Conservation (phyloP, 2,329 filamentous ascomycete species). For the Penicillium freii region DNA sequence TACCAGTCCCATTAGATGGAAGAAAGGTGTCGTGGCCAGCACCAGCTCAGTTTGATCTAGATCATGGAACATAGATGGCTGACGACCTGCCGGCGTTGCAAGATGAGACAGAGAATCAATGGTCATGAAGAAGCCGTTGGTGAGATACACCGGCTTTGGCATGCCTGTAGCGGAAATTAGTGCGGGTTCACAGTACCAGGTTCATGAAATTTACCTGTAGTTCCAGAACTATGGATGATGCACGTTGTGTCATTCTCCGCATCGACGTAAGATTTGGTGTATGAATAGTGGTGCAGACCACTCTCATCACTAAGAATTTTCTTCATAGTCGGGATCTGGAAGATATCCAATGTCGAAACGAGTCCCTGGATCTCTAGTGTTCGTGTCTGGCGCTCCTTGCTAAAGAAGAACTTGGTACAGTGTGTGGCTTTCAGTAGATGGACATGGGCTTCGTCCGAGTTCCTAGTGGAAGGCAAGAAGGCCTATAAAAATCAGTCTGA, state of each 20-base stretch:
- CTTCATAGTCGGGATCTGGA: slow-evolving; percentile 9
- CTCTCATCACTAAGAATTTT: slow-evolving; percentile 9
- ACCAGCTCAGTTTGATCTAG: slow-evolving; percentile 13
- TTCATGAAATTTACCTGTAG: slow-evolving; percentile 30
- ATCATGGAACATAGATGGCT: slow-evolving; percentile 8
- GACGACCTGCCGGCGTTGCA: slow-evolving; percentile 17
- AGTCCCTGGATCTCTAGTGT: slow-evolving; percentile 41
- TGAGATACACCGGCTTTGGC: slow-evolving; percentile 33
- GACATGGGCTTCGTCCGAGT: slow-evolving; percentile 20
- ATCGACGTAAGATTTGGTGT: slow-evolving; percentile 21
- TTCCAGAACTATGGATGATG: slow-evolving; percentile 41
- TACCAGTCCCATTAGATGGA: slow-evolving; percentile 31
- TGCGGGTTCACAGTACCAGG: slow-evolving; percentile 13
- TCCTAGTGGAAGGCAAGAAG: slow-evolving; percentile 23
- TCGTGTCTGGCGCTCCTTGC: slow-evolving; percentile 23
- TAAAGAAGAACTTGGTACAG: slow-evolving; percentile 29
- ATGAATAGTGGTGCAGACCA: slow-evolving; percentile 19
- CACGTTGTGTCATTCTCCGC: slow-evolving; percentile 24
- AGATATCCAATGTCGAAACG: slow-evolving; percentile 9
- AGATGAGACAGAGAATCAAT: slow-evolving; percentile 12
- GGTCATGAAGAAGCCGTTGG: slow-evolving; percentile 26
- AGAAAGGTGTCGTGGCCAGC: slow-evolving; percentile 25
- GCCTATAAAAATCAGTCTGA: slow-evolving; percentile 5
- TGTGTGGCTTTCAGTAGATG: slow-evolving; percentile 17
- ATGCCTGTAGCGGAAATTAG: slow-evolving; percentile 26